These are phyloP conservation scores for Penicillium atrosanguineum DNA, from an alignment of 495 filamentous ascomycete species.

Conservation along the genomic window DNA sequence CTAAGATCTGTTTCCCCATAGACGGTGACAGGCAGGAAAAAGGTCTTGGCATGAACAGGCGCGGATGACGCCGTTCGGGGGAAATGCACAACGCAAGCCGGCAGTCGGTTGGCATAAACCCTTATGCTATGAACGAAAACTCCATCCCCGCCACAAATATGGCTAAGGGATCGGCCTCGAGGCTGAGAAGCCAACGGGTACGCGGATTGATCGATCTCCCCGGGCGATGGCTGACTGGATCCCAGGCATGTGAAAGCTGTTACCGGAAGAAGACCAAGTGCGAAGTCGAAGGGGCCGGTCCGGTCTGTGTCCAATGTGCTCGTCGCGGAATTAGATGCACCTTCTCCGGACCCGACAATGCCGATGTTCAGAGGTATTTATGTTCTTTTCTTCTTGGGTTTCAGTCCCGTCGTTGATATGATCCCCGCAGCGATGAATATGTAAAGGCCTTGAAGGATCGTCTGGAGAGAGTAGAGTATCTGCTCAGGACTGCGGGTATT, in stretches of 20 bases:
- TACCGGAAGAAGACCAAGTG: constrained; percentile 98
- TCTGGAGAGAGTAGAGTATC: constrained; percentile 77
- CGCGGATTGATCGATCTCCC: not conserved
- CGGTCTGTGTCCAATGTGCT: constrained; percentile 76
- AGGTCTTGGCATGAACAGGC: constrained; percentile 18
- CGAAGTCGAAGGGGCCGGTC: constrained; percentile 75
- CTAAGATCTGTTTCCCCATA: not conserved
- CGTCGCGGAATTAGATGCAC: constrained; percentile 93
- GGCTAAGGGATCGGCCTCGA: not conserved
- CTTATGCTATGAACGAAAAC: constrained; percentile 10
- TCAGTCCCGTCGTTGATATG: not conserved
- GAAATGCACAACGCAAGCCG: constrained; percentile 22
- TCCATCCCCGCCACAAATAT: constrained; percentile 6
- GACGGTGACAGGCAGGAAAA: not conserved
- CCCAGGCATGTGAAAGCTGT: constrained; percentile 91
- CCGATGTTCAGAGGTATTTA: not conserved
- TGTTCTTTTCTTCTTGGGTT: not conserved
- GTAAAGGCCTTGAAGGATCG: constrained; percentile 90
- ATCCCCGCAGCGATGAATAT: constrained; percentile 69
- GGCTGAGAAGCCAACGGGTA: constrained; percentile 18
- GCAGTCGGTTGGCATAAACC: constrained; percentile 14
- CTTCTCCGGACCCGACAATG: constrained; percentile 59
- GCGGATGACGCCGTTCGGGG: constrained; percentile 7
- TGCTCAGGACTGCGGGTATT: constrained; percentile 81
- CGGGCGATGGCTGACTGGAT: constrained; percentile 7